These are phyloP conservation scores for Ehretia macrophylla DNA, from an alignment of 257 asterid species.

Conservation along the genomic window DNA sequence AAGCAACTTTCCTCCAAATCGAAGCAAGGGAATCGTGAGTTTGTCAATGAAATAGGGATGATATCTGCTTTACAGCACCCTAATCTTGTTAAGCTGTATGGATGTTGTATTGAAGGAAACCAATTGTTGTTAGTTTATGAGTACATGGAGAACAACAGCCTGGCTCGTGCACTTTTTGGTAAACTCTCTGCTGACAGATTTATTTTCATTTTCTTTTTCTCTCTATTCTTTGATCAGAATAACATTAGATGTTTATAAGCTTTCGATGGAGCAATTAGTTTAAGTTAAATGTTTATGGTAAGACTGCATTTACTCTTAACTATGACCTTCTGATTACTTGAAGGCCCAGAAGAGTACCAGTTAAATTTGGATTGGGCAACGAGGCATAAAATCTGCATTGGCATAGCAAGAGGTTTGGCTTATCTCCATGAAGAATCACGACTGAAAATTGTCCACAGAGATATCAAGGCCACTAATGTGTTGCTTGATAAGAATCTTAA, in stretches of 20 bases:
- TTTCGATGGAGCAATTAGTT: not conserved
- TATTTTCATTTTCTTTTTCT: not conserved
- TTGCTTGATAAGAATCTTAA: constrained; percentile 61
- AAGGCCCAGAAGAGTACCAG: constrained; percentile 53
- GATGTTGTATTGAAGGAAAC: constrained; percentile 76
- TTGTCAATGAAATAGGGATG: constrained; percentile 76
- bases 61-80: constrained; percentile 76
- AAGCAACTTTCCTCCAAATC: constrained; percentile 82
- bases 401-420: constrained; percentile 76
- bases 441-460: constrained; percentile 79
- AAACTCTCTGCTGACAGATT: constrained; percentile 2
- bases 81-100: constrained; percentile 64
- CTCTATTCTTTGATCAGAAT: not conserved
- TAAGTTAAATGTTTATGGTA: not conserved
- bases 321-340: not conserved
- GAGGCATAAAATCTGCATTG: constrained; percentile 51
- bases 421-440: constrained; percentile 85
- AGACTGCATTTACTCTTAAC: not conserved
- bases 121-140: constrained; percentile 67
- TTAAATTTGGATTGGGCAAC: constrained; percentile 59
- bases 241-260: no score
- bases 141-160: constrained; percentile 70
- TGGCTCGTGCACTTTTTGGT: constrained; percentile 86
- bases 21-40: constrained; percentile 79
- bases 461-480: constrained; percentile 76